phyloP scores from a whole-genome alignment of 148 eudicot species.

The Cornus suecica region DNA sequence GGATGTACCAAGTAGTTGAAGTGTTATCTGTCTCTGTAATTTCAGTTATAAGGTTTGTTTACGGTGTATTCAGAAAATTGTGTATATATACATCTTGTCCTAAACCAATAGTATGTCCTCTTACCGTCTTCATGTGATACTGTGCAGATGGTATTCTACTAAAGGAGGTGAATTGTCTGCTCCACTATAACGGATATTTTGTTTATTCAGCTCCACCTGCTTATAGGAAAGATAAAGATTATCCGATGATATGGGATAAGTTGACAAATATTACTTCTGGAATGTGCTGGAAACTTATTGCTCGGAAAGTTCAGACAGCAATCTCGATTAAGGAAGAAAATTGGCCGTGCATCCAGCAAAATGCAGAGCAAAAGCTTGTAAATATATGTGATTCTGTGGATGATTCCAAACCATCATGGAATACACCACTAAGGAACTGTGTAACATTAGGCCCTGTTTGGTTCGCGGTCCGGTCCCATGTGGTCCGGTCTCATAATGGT shows the following conservation, averaged over 20 bases:
- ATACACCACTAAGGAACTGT: conserved; percentile 70
- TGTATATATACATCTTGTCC: not conserved
- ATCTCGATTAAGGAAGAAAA: conserved; percentile 82
- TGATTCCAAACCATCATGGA: conserved; percentile 65
- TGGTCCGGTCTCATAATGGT: too few species aligned
- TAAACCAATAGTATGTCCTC: not conserved
- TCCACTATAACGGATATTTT: conserved; percentile 87
- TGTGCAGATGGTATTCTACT: conserved; percentile 77
- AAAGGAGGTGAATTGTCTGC: conserved; percentile 78
- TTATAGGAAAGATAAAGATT: conserved; percentile 91
- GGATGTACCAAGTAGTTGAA: conserved; percentile 3
- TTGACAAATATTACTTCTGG: conserved; percentile 65
- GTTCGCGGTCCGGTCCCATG: too few species aligned
- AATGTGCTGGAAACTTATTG: conserved; percentile 95
- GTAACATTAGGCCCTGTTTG: too few species aligned
- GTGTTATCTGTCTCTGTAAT: too few species aligned
- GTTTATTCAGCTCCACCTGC: conserved; percentile 98
- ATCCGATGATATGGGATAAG: conserved; percentile 79
- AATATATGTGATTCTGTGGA: conserved; percentile 59
- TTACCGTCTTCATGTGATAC: not conserved
- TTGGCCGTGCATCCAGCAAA: conserved; percentile 57
- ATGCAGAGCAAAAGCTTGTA: conserved; percentile 63
- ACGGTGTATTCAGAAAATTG: not conserved
- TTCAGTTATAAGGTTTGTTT: too few species aligned
- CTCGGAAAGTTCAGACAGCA: conserved; percentile 88